Percentiles rank a stretch among this genome's conserved stretches.
phyloP scores from a whole-genome alignment of 1,284 basidiomycete species.

The Malassezia arunalokei region DNA sequence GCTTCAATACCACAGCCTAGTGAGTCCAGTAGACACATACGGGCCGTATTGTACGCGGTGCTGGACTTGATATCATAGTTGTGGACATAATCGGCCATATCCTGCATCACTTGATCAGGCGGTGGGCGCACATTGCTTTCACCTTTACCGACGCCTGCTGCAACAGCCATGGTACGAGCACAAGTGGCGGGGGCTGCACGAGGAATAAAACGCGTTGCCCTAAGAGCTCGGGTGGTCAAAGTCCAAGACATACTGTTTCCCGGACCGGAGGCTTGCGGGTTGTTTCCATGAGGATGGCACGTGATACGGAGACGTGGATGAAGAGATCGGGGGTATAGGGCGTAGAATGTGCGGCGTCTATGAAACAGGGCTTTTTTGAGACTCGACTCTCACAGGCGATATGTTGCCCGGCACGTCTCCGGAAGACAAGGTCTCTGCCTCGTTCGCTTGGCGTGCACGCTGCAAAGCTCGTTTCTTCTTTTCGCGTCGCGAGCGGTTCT shows the following conservation, averaged over 20 bases:
- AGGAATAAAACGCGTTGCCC: background rate
- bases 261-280: background rate
- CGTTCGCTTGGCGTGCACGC: background rate
- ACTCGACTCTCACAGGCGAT: background rate
- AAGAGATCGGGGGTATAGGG: too few relatives aligned
- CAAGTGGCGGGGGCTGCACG: background rate
- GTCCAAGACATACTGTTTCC: background rate
- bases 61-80: slow-evolving; percentile 40
- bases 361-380: background rate
- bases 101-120: slow-evolving; percentile 26
- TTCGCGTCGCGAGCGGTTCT: slow-evolving; percentile 38
- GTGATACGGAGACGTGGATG: background rate
- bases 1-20: slow-evolving; percentile 45
- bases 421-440: background rate
- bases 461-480: slow-evolving; percentile 28
- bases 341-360: background rate
- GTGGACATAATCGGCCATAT: slow-evolving; percentile 18
- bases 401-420: too few relatives aligned
- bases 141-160: slow-evolving; percentile 31
- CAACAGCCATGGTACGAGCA: slow-evolving; percentile 16
- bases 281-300: background rate
- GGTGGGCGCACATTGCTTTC: slow-evolving; percentile 42
- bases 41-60: slow-evolving; percentile 42
- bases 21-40: slow-evolving; percentile 42
- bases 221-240: background rate